A percentile compares a stretch with the other conserved stretches of the same genome.
Conservation (phyloP, 192 early-diverging fungal genomes). For the Mortierella antarctica region DNA sequence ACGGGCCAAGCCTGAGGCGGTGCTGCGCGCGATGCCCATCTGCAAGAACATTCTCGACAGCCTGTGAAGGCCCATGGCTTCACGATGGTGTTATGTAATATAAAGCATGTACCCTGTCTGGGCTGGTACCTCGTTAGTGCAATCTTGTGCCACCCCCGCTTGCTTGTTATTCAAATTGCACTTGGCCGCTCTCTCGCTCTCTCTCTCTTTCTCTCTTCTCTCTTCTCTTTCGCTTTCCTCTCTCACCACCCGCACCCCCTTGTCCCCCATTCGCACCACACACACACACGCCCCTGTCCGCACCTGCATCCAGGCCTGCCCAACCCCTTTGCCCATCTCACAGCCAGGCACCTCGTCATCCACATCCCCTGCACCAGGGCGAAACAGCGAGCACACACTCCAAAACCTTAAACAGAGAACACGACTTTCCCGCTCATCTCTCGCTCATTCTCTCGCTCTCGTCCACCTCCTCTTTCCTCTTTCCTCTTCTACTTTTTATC, state of each 20-base stretch:
- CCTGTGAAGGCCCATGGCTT: no score
- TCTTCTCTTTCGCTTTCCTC: not conserved
- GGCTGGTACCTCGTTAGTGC: not conserved
- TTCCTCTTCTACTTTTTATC: not conserved
- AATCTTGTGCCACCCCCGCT: not conserved
- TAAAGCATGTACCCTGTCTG: not conserved
- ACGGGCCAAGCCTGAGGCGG: not conserved
- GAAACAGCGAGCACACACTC: no score
- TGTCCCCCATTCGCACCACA: not conserved
- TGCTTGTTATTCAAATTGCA: not conserved
- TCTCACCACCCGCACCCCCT: not conserved
- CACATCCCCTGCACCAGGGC: no score
- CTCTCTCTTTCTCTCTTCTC: not conserved
- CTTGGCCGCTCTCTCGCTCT: not conserved
- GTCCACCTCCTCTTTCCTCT: not conserved
- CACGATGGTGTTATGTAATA: not conserved
- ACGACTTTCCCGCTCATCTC: not conserved
- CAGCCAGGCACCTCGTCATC: no score
- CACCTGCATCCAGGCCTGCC: no score
- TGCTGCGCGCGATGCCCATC: slow-evolving; percentile 23
- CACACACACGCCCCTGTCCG: not conserved
- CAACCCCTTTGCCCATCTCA: no score
- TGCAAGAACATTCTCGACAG: slow-evolving; percentile 38
- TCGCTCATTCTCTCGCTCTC: not conserved
- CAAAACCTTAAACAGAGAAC: no score